A percentile compares a stretch with the other conserved stretches of the same genome.
Evolutionary conservation across 306 rosid genomes (phyloP).

Genomic region (Myrica gale): DNA sequence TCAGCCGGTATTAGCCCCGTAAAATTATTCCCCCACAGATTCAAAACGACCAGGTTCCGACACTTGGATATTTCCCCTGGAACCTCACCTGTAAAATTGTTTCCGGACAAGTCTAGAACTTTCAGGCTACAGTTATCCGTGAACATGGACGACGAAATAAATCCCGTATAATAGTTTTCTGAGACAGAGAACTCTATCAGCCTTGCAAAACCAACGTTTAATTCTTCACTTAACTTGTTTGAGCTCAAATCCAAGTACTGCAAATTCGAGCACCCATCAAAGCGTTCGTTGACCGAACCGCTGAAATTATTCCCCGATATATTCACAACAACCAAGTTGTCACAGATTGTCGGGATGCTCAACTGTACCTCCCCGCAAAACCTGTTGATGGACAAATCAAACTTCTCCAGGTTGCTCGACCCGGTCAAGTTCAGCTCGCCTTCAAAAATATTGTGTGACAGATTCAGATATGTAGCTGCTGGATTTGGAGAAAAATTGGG

Average conservation of each 20-base stretch:
- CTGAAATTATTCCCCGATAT: conserved; percentile 62
- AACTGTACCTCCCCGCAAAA: conserved; percentile 49
- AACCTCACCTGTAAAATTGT: conserved; percentile 49
- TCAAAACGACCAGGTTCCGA: conserved; percentile 43
- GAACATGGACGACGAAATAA: conserved; percentile 44
- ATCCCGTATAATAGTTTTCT: conserved; percentile 60
- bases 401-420: conserved; percentile 44
- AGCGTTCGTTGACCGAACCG: conserved; percentile 48
- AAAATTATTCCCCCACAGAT: conserved; percentile 60
- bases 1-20: conserved; percentile 63
- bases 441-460: conserved; percentile 61
- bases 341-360: conserved; percentile 63
- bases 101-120: conserved; percentile 65
- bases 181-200: conserved; percentile 61
- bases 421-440: conserved; percentile 56
- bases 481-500: too few relatives aligned
- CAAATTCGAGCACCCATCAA: conserved; percentile 62
- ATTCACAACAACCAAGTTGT: conserved; percentile 51
- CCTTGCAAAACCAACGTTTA: conserved; percentile 63
- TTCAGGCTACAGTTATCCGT: conserved; percentile 47
- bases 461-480: conserved; percentile 33
- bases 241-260: conserved; percentile 83
- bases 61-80: conserved; percentile 65
- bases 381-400: conserved; percentile 74
- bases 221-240: conserved; percentile 53